Percentiles rank a stretch among this genome's conserved stretches.
These are phyloP conservation scores for Sophora flavescens DNA, from an alignment of 306 rosid genomes.

Conservation along the genomic window DNA sequence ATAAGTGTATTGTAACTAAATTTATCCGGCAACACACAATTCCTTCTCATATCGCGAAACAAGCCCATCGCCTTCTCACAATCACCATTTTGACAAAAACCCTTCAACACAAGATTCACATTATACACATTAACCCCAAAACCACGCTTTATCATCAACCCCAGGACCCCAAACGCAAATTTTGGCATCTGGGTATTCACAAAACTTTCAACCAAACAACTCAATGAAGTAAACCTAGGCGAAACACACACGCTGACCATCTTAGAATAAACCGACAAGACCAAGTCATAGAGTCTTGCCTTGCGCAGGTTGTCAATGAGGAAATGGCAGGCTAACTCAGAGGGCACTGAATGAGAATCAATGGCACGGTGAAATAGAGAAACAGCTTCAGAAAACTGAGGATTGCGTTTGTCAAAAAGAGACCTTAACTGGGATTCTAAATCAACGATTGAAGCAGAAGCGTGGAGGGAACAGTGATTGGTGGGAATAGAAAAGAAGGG, in stretches of 20 bases:
- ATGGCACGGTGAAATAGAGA: conserved; percentile 61
- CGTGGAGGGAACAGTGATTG: background rate
- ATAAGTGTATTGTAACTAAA: conserved; percentile 67
- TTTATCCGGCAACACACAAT: conserved; percentile 55
- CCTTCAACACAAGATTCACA: conserved; percentile 66
- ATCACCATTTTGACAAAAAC: conserved; percentile 58
- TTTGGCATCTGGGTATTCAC: conserved; percentile 51
- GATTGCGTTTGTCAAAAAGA: conserved; percentile 52
- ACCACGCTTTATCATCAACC: conserved; percentile 70
- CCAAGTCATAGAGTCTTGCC: conserved; percentile 54
- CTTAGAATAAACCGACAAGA: conserved; percentile 60
- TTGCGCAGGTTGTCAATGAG: conserved; percentile 64
- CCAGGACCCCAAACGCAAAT: conserved; percentile 64
- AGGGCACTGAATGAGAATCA: conserved; percentile 55
- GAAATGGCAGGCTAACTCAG: conserved; percentile 55
- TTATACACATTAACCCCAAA: conserved; percentile 55
- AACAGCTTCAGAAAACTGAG: conserved; percentile 61
- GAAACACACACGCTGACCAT: conserved; percentile 57
- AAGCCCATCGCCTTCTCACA: conserved; percentile 58
- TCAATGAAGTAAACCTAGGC: conserved; percentile 58
- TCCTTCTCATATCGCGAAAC: conserved; percentile 56
- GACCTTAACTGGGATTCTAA: conserved; percentile 57
- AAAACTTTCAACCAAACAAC: conserved; percentile 67
- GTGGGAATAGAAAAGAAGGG: background rate
- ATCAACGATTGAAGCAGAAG: conserved; percentile 37